Percentiles rank a stretch among this genome's conserved stretches.
Evolutionary conservation across 352 stramenopile species (phyloP).

Genomic region (Pythium aristosporum): DNA sequence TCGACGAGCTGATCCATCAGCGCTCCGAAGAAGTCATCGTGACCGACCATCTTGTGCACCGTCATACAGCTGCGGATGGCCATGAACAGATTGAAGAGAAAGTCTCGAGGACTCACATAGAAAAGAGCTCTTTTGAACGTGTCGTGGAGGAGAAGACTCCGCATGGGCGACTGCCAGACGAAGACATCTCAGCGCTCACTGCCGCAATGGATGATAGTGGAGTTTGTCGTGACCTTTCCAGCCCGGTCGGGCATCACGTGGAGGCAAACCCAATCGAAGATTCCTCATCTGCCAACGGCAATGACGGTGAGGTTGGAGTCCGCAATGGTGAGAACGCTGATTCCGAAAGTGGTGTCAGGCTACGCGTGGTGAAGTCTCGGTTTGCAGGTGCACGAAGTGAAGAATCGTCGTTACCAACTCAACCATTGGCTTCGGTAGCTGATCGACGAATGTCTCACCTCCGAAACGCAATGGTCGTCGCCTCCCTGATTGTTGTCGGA

Average conservation of each 20-base stretch:
- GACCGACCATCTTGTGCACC: slow-evolving; percentile 11
- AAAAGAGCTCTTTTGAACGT: neutral
- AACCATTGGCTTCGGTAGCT: neutral
- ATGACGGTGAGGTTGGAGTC: no score
- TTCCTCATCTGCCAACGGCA: neutral
- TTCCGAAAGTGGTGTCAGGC: neutral
- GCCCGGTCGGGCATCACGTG: neutral
- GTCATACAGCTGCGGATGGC: neutral
- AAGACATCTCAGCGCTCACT: neutral
- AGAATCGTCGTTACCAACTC: neutral
- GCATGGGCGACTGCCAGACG: neutral
- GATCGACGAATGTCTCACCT: neutral
- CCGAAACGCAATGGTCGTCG: neutral
- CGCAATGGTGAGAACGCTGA: neutral
- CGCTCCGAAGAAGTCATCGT: slow-evolving; percentile 4
- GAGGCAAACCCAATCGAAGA: neutral
- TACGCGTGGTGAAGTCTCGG: slow-evolving; percentile 7
- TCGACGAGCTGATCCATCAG: slow-evolving; percentile 16
- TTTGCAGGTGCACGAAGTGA: neutral
- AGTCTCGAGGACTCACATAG: neutral
- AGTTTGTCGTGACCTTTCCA: neutral
- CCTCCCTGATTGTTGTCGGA: neutral
- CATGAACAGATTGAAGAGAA: neutral
- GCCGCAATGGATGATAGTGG: neutral
- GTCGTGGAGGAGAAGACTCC: neutral